phyloP scores from a whole-genome alignment of 306 rosid genomes.

The Gastrolobium bilobum region DNA sequence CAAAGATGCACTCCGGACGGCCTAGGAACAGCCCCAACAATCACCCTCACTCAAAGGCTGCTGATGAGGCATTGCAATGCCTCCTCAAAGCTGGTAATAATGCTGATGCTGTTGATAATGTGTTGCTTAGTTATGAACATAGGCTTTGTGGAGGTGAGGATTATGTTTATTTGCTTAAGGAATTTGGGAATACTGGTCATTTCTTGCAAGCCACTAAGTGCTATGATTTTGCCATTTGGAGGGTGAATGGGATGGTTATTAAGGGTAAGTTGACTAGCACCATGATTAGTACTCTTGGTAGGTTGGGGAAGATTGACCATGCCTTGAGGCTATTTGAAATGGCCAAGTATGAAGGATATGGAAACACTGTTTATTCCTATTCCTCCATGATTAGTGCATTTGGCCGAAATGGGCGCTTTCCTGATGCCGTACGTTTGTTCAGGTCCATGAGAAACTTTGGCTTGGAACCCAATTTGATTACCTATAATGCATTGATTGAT shows the following conservation, averaged over 20 bases:
- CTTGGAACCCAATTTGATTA: slow-evolving; percentile 81
- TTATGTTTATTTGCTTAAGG: slow-evolving; percentile 73
- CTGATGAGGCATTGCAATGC: slow-evolving; percentile 77
- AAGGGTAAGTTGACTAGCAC: slow-evolving; percentile 84
- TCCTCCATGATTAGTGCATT: slow-evolving; percentile 87
- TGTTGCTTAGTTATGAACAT: slow-evolving; percentile 63
- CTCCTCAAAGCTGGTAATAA: slow-evolving; percentile 66
- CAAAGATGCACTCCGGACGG: slow-evolving; percentile 80
- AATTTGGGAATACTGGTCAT: slow-evolving; percentile 75
- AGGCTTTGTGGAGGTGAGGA: slow-evolving; percentile 76
- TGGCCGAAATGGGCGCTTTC: slow-evolving; percentile 74
- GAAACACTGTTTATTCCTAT: slow-evolving; percentile 79
- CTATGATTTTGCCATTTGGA: slow-evolving; percentile 74
- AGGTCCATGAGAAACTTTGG: slow-evolving; percentile 74
- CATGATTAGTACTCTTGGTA: slow-evolving; percentile 91
- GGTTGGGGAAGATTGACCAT: slow-evolving; percentile 78
- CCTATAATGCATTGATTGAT: slow-evolving; percentile 89
- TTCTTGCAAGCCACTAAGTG: slow-evolving; percentile 65
- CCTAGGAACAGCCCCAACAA: slow-evolving; percentile 63
- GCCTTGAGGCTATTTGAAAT: slow-evolving; percentile 69
- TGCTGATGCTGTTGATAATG: slow-evolving; percentile 54
- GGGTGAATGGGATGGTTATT: slow-evolving; percentile 62
- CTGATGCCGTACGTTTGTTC: slow-evolving; percentile 67
- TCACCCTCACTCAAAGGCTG: slow-evolving; percentile 61
- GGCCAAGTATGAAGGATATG: slow-evolving; percentile 75